Conservation (phyloP, 2,329 filamentous ascomycete species). For the Colletotrichum higginsianum region DNA sequence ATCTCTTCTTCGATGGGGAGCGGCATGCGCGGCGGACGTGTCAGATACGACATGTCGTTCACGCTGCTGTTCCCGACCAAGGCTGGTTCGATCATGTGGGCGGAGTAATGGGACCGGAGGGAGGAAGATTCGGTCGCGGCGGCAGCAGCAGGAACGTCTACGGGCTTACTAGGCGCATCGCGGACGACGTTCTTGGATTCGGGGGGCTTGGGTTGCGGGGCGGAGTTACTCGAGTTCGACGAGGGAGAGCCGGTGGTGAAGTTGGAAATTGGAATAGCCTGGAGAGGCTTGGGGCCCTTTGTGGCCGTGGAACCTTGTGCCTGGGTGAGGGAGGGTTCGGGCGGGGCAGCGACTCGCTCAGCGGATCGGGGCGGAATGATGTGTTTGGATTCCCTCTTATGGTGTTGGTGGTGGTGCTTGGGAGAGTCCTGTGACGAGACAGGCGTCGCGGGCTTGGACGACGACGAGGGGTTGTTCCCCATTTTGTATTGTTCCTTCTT, state of each 20-base stretch:
- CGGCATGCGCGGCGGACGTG: slow-evolving; percentile 88
- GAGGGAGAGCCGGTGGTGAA: slow-evolving; percentile 62
- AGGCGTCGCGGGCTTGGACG: slow-evolving; percentile 52
- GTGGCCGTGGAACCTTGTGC: slow-evolving; percentile 70
- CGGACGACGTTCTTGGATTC: slow-evolving; percentile 46
- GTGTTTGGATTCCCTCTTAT: slow-evolving; percentile 63
- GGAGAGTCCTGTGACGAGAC: slow-evolving; percentile 48
- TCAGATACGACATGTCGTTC: slow-evolving; percentile 74
- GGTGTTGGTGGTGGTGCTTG: slow-evolving; percentile 41
- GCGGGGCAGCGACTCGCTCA: slow-evolving; percentile 71
- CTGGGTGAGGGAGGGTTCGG: slow-evolving; percentile 74
- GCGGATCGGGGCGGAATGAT: slow-evolving; percentile 69
- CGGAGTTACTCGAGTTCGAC: slow-evolving; percentile 42
- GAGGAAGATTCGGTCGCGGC: slow-evolving; percentile 53
- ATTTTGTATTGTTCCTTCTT: slow-evolving; percentile 46
- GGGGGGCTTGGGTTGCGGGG: slow-evolving; percentile 43
- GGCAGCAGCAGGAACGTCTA: slow-evolving; percentile 67
- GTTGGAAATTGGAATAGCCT: slow-evolving; percentile 65
- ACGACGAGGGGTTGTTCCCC: slow-evolving; percentile 55
- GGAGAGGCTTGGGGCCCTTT: slow-evolving; percentile 62
- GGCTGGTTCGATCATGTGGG: slow-evolving; percentile 58
- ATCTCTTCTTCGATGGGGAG: slow-evolving; percentile 94
- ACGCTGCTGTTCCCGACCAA: slow-evolving; percentile 70
- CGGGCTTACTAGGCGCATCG: slow-evolving; percentile 67
- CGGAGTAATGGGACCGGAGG: slow-evolving; percentile 54